Conservation (phyloP, 805 yeast genomes). For the Nakazawaea wickerhamii region DNA sequence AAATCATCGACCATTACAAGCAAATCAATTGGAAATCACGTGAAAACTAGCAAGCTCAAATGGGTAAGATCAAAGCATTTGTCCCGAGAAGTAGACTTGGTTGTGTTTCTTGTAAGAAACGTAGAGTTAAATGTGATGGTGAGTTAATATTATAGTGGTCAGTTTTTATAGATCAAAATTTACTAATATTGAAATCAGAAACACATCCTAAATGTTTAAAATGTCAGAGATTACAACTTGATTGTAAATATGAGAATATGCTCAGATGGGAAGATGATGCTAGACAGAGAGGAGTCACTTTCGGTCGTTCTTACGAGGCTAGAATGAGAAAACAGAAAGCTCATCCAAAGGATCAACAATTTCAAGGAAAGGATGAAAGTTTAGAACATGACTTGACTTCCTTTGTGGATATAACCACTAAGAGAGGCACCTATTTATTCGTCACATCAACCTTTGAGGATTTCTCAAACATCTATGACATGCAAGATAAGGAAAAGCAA, state of each 20-base stretch:
- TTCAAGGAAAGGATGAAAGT: slow-evolving; percentile 2
- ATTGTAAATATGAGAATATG: slow-evolving; percentile 18
- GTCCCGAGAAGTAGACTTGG: slow-evolving; percentile 33
- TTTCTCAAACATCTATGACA: slow-evolving; percentile 13
- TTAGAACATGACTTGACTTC: slow-evolving; percentile 13
- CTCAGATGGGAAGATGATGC: slow-evolving; percentile 35
- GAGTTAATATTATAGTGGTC: slow-evolving; percentile 1
- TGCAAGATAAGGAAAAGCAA: background rate
- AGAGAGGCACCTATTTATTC: slow-evolving; percentile 16
- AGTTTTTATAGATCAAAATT: background rate
- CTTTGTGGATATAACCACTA: slow-evolving; percentile 10
- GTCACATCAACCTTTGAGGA: slow-evolving; percentile 19
- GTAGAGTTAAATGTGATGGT: slow-evolving; percentile 44
- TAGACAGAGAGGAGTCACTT: slow-evolving; percentile 26
- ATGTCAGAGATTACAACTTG: slow-evolving; percentile 22
- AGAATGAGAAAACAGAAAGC: slow-evolving; percentile 14
- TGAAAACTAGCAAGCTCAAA: too few species aligned
- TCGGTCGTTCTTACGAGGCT: slow-evolving; percentile 30
- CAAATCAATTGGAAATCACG: too few species aligned
- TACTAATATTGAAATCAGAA: slow-evolving; percentile 15
- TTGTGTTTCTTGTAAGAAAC: slow-evolving; percentile 43
- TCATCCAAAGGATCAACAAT: slow-evolving; percentile 11
- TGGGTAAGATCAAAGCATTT: slow-evolving; percentile 8
- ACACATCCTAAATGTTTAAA: slow-evolving; percentile 27
- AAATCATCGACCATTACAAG: too few species aligned